phyloP scores from a whole-genome alignment of 2,329 filamentous ascomycete genomes.

The Raffaelea albimanens region DNA sequence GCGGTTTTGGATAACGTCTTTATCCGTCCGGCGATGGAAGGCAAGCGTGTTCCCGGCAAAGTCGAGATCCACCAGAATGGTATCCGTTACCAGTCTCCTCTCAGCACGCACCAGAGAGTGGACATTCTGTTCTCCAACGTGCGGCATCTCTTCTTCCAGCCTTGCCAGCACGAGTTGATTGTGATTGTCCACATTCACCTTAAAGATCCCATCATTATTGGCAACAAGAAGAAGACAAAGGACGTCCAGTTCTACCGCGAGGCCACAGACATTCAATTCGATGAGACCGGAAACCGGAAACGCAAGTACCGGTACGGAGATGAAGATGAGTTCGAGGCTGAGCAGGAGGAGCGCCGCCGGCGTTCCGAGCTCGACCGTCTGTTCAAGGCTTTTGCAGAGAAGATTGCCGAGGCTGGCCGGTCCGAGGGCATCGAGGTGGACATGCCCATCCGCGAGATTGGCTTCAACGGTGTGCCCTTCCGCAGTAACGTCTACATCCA shows the following conservation, averaged over 20 bases:
- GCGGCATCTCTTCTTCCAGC: conserved; percentile 97
- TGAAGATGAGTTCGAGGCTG: conserved; percentile 96
- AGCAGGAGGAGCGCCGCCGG: conserved; percentile 90
- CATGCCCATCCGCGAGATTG: conserved; percentile 91
- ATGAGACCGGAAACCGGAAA: conserved; percentile 96
- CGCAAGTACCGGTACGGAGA: conserved; percentile 96
- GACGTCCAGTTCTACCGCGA: conserved; percentile 98
- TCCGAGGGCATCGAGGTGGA: conserved; percentile 88
- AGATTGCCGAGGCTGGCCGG: conserved; percentile 91
- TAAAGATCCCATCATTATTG: conserved; percentile 95
- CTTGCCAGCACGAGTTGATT: conserved; percentile 89
- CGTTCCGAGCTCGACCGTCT: conserved; percentile 88
- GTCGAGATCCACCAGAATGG: conserved; percentile 98
- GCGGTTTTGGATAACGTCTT: conserved; percentile 89
- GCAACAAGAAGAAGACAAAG: conserved; percentile 96
- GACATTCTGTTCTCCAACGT: conserved; percentile 97
- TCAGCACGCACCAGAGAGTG: conserved; percentile 73
- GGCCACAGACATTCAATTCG: conserved; percentile 96
- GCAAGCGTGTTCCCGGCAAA: conserved; percentile 90
- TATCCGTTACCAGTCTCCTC: conserved; percentile 82
- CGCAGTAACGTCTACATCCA: conserved; percentile 93
- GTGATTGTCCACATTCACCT: conserved; percentile 97
- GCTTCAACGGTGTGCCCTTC: conserved; percentile 93
- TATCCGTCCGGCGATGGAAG: conserved; percentile 88
- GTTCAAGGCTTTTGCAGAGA: conserved; percentile 94